These are phyloP conservation scores for Alternaria consortialis DNA, from an alignment of 2,329 filamentous ascomycete genomes.

Conservation along the genomic window DNA sequence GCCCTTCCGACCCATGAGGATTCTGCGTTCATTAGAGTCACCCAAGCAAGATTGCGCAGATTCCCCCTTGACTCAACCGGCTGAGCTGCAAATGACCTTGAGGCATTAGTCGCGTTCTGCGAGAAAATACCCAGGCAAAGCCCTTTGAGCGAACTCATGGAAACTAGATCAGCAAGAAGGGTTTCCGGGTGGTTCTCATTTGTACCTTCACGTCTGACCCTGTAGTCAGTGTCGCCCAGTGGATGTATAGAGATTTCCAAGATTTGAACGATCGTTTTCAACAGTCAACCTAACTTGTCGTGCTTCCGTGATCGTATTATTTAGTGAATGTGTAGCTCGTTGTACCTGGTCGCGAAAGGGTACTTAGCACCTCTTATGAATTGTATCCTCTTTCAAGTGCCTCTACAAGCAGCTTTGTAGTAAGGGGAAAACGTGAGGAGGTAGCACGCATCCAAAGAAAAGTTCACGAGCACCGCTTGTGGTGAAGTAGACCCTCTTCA, in stretches of 20 bases:
- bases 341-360: background rate
- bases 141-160: background rate
- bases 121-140: background rate
- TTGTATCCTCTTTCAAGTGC: background rate
- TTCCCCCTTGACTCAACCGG: background rate
- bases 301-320: background rate
- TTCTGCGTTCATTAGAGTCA: background rate
- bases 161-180: background rate
- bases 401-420: too few species aligned
- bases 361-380: background rate
- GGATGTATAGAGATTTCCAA: background rate
- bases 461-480: background rate
- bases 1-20: background rate
- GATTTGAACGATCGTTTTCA: background rate
- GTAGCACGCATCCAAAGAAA: background rate
- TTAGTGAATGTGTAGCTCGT: background rate
- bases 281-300: background rate
- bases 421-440: background rate
- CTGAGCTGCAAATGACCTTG: too few species aligned
- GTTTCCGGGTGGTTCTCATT: background rate
- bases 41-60: background rate
- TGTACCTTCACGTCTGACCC: background rate
- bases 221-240: background rate
- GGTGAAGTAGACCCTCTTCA: background rate
- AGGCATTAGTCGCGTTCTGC: background rate